Conservation (phyloP, 768 basidiomycete genomes). For the Cystofilobasidium ferigula region DNA sequence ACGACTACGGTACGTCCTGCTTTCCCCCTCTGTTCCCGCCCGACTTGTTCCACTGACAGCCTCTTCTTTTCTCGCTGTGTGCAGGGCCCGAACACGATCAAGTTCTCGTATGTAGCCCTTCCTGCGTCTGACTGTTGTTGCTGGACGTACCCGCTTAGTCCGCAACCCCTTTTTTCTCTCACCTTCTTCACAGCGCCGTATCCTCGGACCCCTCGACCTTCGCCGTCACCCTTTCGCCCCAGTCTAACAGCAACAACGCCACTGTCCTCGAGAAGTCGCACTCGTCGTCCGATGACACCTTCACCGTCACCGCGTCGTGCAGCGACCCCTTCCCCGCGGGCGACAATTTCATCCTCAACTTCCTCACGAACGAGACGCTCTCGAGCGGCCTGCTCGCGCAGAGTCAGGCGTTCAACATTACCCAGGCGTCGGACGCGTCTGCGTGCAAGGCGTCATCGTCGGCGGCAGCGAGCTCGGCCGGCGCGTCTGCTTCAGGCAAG, state of each 20-base stretch:
- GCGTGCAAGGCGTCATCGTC: neutral
- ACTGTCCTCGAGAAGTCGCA: neutral
- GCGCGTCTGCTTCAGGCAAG: neutral
- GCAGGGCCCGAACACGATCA: conserved; percentile 17
- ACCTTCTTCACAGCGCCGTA: neutral
- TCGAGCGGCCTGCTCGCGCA: neutral
- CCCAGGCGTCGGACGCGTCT: neutral
- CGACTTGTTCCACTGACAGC: neutral
- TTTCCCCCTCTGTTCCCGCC: neutral
- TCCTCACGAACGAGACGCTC: neutral
- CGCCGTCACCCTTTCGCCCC: conserved; percentile 8
- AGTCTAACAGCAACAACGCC: neutral
- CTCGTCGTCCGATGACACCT: neutral
- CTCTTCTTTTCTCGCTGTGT: neutral
- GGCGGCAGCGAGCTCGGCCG: neutral
- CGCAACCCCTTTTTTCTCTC: neutral
- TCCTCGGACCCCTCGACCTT: conserved; percentile 6
- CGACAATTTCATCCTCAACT: conserved; percentile 2
- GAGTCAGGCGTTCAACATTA: conserved; percentile 7
- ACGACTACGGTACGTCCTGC: neutral
- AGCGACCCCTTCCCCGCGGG: neutral
- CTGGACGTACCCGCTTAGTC: neutral
- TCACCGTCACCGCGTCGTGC: conserved; percentile 3
- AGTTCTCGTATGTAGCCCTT: neutral
- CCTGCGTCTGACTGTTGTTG: neutral